A percentile compares a stretch with the other conserved stretches of the same genome.
Conservation (phyloP, 805 yeast species). For the Pichia cabralensis region DNA sequence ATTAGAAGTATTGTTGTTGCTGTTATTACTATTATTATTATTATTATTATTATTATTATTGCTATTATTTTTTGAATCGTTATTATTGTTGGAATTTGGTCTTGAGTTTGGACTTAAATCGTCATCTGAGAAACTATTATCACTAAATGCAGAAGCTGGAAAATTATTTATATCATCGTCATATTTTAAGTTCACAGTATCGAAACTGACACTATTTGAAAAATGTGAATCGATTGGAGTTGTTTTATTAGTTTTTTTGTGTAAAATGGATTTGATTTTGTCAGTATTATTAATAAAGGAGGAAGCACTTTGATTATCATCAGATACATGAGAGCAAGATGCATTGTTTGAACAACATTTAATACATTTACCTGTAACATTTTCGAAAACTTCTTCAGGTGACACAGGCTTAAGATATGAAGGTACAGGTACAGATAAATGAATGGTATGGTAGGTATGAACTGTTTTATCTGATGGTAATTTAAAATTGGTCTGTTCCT, state of each 20-base stretch:
- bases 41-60: background rate
- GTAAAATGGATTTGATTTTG: slow-evolving; percentile 9
- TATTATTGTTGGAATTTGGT: background rate
- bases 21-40: background rate
- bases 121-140: slow-evolving; percentile 15
- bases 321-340: slow-evolving; percentile 2
- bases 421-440: slow-evolving; percentile 11
- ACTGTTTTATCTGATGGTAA: slow-evolving; percentile 3
- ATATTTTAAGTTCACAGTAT: slow-evolving; percentile 36
- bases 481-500: slow-evolving; percentile 6
- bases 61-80: background rate
- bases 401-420: slow-evolving; percentile 15
- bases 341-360: slow-evolving; percentile 3
- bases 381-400: slow-evolving; percentile 11
- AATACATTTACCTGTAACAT: slow-evolving; percentile 8
- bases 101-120: slow-evolving; percentile 3
- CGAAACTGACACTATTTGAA: slow-evolving; percentile 35
- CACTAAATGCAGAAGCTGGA: slow-evolving; percentile 10
- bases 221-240: slow-evolving; percentile 6
- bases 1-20: background rate
- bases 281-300: background rate
- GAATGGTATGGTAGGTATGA: slow-evolving; percentile 17
- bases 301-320: background rate
- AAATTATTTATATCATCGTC: slow-evolving; percentile 16
- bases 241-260: slow-evolving; percentile 2